phyloP scores from a whole-genome alignment of 2,329 filamentous ascomycete genomes.

The Catunica adiposa region DNA sequence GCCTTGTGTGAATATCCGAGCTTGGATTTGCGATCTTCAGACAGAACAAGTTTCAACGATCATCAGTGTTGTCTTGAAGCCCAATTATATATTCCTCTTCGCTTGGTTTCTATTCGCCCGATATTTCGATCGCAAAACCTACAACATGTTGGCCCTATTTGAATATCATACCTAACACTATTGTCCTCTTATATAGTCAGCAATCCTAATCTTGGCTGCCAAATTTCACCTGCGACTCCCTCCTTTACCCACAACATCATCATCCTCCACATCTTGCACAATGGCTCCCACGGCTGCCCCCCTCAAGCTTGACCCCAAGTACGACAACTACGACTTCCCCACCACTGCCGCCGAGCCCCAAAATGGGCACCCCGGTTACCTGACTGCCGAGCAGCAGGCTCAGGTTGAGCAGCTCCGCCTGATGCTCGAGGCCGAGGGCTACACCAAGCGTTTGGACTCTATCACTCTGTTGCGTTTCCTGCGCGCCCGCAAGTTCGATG shows the following conservation, averaged over 20 bases:
- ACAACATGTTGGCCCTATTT: too few species aligned
- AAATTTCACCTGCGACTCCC: neutral
- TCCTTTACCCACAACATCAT: neutral
- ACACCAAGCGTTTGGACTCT: conserved; percentile 74
- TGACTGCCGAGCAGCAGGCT: conserved; percentile 74
- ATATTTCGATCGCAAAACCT: too few species aligned
- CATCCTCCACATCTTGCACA: conserved; percentile 1
- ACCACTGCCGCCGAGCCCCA: conserved; percentile 53
- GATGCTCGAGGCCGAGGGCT: conserved; percentile 70
- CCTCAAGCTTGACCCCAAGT: conserved; percentile 63
- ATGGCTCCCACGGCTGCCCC: conserved; percentile 14
- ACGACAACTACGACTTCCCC: conserved; percentile 92
- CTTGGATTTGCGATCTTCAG: too few species aligned
- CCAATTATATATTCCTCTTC: too few species aligned
- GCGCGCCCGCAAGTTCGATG: conserved; percentile 88
- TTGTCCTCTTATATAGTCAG: neutral
- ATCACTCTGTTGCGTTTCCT: conserved; percentile 84
- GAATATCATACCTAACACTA: too few species aligned
- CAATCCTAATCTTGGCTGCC: neutral
- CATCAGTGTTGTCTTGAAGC: too few species aligned
- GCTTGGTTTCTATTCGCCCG: too few species aligned
- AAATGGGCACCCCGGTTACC: conserved; percentile 72
- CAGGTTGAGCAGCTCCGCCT: conserved; percentile 72
- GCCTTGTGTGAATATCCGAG: too few species aligned
- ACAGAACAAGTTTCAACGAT: too few species aligned